Evolutionary conservation across 345 rosid species (phyloP).

Genomic region (Crucihimalaya himalaica): DNA sequence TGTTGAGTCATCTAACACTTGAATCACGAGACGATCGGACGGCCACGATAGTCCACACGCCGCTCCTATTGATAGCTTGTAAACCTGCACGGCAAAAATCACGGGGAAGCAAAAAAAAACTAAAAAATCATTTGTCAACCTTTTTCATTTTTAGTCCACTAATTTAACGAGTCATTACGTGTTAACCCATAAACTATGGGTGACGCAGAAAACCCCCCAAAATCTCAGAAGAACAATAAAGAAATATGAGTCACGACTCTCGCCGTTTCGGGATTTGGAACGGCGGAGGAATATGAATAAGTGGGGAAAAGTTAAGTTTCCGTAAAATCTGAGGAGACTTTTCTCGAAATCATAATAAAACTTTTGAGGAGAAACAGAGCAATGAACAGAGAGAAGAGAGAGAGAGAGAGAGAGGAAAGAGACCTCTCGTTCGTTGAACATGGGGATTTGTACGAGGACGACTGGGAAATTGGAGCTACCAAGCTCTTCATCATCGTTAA

Average conservation of each 20-base stretch:
- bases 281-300: conserved; percentile 31
- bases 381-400: conserved; percentile 1
- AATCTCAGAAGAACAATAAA: conserved; percentile 3
- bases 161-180: conserved; percentile 9
- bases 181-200: conserved; percentile 26
- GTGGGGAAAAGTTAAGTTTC: conserved; percentile 17
- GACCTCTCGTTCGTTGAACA: conserved; percentile 98
- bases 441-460: conserved; percentile 96
- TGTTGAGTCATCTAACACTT: conserved; percentile 98
- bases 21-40: conserved; percentile 98
- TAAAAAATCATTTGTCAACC: neutral
- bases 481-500: conserved; percentile 78
- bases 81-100: conserved; percentile 61
- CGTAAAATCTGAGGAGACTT: conserved; percentile 9
- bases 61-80: conserved; percentile 98
- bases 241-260: neutral
- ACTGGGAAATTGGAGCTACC: conserved; percentile 79
- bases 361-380: conserved; percentile 2
- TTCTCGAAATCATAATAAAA: conserved; percentile 18
- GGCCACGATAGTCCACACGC: conserved; percentile 98
- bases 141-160: conserved; percentile 25
- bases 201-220: neutral
- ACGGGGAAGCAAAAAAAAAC: conserved; percentile 9
- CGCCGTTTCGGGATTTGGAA: conserved; percentile 36
- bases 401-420: neutral